Base-by-base conservation (phyloP, 495 filamentous ascomycete species). In the Penicillium maclennaniae region DNA sequence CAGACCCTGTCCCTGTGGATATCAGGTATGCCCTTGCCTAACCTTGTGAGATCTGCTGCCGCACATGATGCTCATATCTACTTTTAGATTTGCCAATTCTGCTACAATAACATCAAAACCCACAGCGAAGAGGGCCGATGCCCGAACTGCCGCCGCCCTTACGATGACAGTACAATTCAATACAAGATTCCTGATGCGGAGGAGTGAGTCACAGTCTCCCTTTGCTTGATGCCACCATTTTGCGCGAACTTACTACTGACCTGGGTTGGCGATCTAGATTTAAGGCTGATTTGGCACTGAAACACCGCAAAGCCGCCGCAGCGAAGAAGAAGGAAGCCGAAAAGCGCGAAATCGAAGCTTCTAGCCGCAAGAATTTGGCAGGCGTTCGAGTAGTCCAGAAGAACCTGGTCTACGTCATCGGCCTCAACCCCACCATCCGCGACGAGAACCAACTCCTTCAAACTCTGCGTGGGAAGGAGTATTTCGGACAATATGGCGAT, bases 401-500 rank as follows among this genome's bases (percentile, higher is more conserved):
- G 75, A 99, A 99, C 59, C 81, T 99, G 31, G 95, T 99, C 54
- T 99, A 99, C 65, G 92, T 99, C 53, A 93, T 95, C 20, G 95
- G 93, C 25, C 76, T 99, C 34, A 95, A 87, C 49, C 93, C 93
- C 19, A 88, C 85, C 43, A 91, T 91, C 61, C 85, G 86, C 34
- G 95, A 97, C 67, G 91, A 97, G 63, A 89, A 90, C 55, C 73
- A 74, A 54, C 79, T 98, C 8, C 77, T 96, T 47, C 84, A 87
- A 64, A 96, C 91, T 0, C 77, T 99, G 17, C 86, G 95, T 43
- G 89, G 89, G 40, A 79, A 80, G 42, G 85, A 95, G 55, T 99
- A 97, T 66, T 99, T 99, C 63, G 95, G 95, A 5, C 95, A 97
- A 65, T 99, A 99, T 66, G 95, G 95, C 56, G 92, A 93, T 64